Base-by-base conservation (phyloP, 306 rosid genomes). In the Casuarina equisetifolia region DNA sequence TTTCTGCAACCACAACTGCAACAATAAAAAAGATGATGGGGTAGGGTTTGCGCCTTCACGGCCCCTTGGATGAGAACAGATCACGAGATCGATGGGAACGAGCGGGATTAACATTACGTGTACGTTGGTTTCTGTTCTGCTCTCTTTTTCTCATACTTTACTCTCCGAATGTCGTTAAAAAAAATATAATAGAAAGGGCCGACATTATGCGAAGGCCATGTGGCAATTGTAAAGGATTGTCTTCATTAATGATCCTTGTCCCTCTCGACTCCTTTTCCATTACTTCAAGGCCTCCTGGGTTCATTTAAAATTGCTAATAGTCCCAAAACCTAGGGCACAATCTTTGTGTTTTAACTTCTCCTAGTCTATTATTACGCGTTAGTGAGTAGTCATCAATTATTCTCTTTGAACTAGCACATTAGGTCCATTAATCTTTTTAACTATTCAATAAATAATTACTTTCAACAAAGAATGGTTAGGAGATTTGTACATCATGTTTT, bases 1-100 rank as follows among this genome's bases (percentile, higher is more conserved):
- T 61, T 70, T 85, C 83, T 57, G 80, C 94, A 91, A 86, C 94
- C 92, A 90, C 90, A 90, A 62, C 85, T 76, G 85, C 85, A 82
- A 85, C 78, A 83, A 80, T 69, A 67, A 55, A 86, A 54, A 61
- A 12, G 71, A 63, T 48, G 78, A 78, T 54, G 40, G 16, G 74
- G 76, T 68, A 64, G 84, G 79, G 72, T 45, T 69, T 51, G 79
- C 39, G 77, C 77, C 51, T 80, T 76, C 82, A 78, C 82, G 83
- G 68, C 84, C 86, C 80, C 13, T 79, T 3, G 17, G 73, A 80
- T 80, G 77, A 74, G 82, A 85, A 84, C 69, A 57, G 79, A 80
- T 82, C 82, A 85, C 76, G 86, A 78, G 85, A 54, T 81, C 12
- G 70, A 84, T 78, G 76, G 69, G 68, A 77, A 82, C 83, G 55